These are phyloP conservation scores for Adansonia digitata DNA, from an alignment of 345 rosid genomes.

Conservation along the genomic window DNA sequence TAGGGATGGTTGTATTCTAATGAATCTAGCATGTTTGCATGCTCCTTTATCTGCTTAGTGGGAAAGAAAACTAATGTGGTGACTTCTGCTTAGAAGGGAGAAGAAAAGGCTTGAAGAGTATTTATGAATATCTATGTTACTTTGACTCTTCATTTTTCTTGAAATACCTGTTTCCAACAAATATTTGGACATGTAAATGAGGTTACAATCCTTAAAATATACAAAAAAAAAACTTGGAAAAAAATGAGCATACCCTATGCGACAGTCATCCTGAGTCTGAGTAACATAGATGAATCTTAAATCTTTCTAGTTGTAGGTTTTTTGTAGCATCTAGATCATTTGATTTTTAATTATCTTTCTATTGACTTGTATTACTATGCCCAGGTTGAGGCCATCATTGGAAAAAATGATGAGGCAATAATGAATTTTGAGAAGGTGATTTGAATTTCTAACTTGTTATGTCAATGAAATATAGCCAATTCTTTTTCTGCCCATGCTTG, in stretches of 20 bases:
- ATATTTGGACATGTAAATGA: too few species aligned
- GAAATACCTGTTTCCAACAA: too few species aligned
- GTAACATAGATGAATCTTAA: neutral
- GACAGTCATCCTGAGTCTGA: too few species aligned
- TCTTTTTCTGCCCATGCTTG: neutral
- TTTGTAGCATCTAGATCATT: slow-evolving; percentile 12
- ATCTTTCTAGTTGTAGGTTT: neutral
- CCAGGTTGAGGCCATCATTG: slow-evolving; percentile 91
- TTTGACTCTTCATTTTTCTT: too few species aligned
- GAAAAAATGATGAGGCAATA: slow-evolving; percentile 89
- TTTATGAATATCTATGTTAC: too few species aligned
- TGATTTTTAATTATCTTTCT: slow-evolving; percentile 4
- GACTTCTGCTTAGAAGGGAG: neutral
- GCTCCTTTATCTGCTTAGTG: neutral
- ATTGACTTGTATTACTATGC: slow-evolving; percentile 25
- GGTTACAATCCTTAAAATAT: too few species aligned
- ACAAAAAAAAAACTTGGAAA: too few species aligned
- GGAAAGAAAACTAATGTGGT: slow-evolving; percentile 1
- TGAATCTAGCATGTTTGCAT: slow-evolving; percentile 1
- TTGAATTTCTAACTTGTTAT: slow-evolving; percentile 6
- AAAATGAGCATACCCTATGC: too few species aligned
- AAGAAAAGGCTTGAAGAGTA: neutral
- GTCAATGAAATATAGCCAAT: neutral
- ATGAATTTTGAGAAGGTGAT: slow-evolving; percentile 87
- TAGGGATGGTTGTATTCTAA: slow-evolving; percentile 21